Percentiles rank a stretch among this genome's conserved stretches.
phyloP scores from a whole-genome alignment of 1,139 yeast genomes.

The Hansenula lynferdii region DNA sequence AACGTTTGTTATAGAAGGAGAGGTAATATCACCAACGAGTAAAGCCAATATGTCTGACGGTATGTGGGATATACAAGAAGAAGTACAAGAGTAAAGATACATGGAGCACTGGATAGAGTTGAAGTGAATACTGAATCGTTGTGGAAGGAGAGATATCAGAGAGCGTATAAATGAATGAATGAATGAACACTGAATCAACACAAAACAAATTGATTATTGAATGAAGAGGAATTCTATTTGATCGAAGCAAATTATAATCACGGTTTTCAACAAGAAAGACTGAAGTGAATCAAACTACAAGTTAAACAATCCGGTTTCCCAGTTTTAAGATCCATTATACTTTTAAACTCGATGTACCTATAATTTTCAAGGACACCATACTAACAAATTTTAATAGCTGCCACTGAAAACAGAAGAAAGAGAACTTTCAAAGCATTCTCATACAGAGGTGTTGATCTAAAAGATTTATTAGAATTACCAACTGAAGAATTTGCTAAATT shows the following conservation, averaged over 20 bases:
- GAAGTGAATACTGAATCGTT: background rate
- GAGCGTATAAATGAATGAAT: too few species aligned
- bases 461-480: constrained; percentile 89
- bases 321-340: background rate
- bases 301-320: background rate
- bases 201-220: too few species aligned
- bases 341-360: too few species aligned
- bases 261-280: too few species aligned
- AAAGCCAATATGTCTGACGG: constrained; percentile 23
- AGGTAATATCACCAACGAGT: background rate
- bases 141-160: too few species aligned
- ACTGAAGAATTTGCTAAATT: constrained; percentile 96
- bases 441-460: constrained; percentile 98
- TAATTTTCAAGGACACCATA: constrained; percentile 2
- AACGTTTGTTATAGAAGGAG: background rate
- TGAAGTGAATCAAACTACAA: too few species aligned
- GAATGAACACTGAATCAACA: too few species aligned
- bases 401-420: constrained; percentile 58
- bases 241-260: too few species aligned
- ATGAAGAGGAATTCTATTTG: too few species aligned
- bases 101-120: background rate
- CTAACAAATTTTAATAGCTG: constrained; percentile 15
- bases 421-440: constrained; percentile 95
- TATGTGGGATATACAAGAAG: constrained; percentile 9
- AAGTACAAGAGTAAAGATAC: background rate